phyloP scores from a whole-genome alignment of 2,329 filamentous ascomycete species.

The Monilinia polystroma region DNA sequence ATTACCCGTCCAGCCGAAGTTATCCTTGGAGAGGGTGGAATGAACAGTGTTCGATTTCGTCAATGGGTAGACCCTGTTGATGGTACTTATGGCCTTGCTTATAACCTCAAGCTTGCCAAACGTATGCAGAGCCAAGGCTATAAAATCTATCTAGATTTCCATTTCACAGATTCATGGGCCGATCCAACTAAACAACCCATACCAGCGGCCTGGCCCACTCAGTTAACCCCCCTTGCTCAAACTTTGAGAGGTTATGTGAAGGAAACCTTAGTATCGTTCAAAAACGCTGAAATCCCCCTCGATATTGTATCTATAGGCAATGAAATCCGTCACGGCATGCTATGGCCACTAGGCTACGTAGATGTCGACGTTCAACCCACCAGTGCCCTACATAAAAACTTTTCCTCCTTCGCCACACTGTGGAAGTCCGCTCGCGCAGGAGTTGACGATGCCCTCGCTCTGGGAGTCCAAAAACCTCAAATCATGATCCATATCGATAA shows the following conservation, averaged over 20 bases:
- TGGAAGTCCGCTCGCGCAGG: conserved; percentile 59
- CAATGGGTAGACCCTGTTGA: conserved; percentile 68
- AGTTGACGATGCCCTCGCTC: conserved; percentile 60
- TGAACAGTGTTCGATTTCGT: conserved; percentile 68
- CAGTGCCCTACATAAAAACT: conserved; percentile 43
- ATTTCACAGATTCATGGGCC: conserved; percentile 67
- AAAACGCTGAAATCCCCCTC: conserved; percentile 54
- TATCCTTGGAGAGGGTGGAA: conserved; percentile 60
- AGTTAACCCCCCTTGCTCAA: conserved; percentile 56
- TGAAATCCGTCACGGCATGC: conserved; percentile 65
- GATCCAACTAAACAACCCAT: conserved; percentile 63
- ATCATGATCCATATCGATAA: conserved; percentile 75
- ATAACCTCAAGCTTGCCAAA: conserved; percentile 65
- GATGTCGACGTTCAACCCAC: conserved; percentile 43
- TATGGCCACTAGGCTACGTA: conserved; percentile 63
- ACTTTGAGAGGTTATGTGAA: conserved; percentile 67
- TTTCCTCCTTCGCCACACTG: conserved; percentile 59
- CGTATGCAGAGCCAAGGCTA: conserved; percentile 62
- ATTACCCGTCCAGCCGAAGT: conserved; percentile 53
- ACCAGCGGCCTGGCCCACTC: conserved; percentile 62
- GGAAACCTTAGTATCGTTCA: conserved; percentile 60
- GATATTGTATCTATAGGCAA: conserved; percentile 71
- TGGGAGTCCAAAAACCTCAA: conserved; percentile 51
- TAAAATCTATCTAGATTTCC: conserved; percentile 58
- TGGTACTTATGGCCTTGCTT: conserved; percentile 65